These are phyloP conservation scores for Cenchrus purpureus DNA, from an alignment of 176 grass and related monocot species.

Conservation along the genomic window DNA sequence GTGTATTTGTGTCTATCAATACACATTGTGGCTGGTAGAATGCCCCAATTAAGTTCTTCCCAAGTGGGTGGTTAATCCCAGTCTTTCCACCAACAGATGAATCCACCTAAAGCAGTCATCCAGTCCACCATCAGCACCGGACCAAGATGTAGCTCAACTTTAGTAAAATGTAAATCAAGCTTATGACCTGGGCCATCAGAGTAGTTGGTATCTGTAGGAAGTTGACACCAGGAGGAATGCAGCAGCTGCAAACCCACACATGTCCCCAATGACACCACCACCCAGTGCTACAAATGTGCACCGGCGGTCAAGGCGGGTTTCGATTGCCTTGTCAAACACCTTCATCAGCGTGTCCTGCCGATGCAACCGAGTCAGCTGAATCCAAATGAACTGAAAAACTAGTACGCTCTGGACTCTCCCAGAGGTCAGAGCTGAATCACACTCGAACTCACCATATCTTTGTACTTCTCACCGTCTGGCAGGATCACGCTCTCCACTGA, in stretches of 20 bases:
- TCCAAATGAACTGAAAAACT: neutral
- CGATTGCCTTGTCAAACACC: conserved; percentile 89
- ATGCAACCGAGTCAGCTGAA: conserved; percentile 26
- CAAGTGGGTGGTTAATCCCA: conserved; percentile 82
- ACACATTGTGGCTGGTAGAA: conserved; percentile 95
- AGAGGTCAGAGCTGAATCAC: neutral
- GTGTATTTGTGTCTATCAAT: conserved; percentile 80
- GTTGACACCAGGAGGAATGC: conserved; percentile 92
- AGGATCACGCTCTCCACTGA: conserved; percentile 90
- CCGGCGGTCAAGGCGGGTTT: conserved; percentile 65
- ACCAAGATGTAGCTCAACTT: neutral
- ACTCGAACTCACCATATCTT: conserved; percentile 73
- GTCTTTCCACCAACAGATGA: conserved; percentile 98
- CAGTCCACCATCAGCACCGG: conserved; percentile 11
- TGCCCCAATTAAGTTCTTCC: conserved; percentile 89
- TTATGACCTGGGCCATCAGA: conserved; percentile 86
- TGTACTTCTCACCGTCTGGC: conserved; percentile 88
- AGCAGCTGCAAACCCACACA: conserved; percentile 88
- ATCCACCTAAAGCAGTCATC: conserved; percentile 70
- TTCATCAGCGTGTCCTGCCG: conserved; percentile 81
- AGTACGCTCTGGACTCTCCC: neutral
- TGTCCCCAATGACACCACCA: conserved; percentile 93
- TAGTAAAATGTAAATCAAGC: conserved; percentile 22
- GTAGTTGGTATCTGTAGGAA: conserved; percentile 99
- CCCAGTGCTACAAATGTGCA: conserved; percentile 91